A percentile compares a stretch with the other conserved stretches of the same genome.
These are phyloP conservation scores for Lagerstroemia speciosa DNA, from an alignment of 345 rosid genomes.

Conservation along the genomic window DNA sequence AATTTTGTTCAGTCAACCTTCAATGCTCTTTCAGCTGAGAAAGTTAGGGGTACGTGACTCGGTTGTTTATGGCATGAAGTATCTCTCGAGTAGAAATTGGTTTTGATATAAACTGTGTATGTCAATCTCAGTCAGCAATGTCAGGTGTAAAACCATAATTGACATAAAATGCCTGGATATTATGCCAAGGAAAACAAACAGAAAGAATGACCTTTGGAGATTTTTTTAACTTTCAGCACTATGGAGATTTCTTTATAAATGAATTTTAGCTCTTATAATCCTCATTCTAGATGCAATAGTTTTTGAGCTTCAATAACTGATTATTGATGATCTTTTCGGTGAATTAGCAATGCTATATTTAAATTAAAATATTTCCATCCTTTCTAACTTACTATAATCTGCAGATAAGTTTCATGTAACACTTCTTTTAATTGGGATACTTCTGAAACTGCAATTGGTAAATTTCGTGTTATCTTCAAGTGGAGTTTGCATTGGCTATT, in stretches of 20 bases:
- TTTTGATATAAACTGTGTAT: not conserved
- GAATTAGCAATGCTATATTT: not conserved
- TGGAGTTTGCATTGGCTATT: not conserved
- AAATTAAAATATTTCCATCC: not conserved
- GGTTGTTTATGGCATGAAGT: not conserved
- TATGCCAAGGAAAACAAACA: too few species aligned
- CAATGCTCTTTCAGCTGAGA: slow-evolving; percentile 64
- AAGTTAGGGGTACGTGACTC: slow-evolving; percentile 59
- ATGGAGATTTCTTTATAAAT: not conserved
- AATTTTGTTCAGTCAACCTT: slow-evolving; percentile 91
- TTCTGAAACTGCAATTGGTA: not conserved
- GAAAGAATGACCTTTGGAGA: not conserved
- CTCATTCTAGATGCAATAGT: not conserved
- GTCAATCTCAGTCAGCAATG: too few species aligned
- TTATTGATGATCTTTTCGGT: not conserved
- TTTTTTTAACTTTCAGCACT: not conserved
- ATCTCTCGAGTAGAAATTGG: not conserved
- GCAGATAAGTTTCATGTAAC: not conserved
- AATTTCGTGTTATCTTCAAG: not conserved
- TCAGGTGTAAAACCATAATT: too few species aligned
- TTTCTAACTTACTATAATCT: not conserved
- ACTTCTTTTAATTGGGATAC: not conserved
- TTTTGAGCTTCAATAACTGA: not conserved
- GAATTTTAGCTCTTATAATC: not conserved
- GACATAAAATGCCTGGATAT: too few species aligned